Evolutionary conservation across 345 rosid genomes (phyloP).

Genomic region (Raphanus raphanistrum): DNA sequence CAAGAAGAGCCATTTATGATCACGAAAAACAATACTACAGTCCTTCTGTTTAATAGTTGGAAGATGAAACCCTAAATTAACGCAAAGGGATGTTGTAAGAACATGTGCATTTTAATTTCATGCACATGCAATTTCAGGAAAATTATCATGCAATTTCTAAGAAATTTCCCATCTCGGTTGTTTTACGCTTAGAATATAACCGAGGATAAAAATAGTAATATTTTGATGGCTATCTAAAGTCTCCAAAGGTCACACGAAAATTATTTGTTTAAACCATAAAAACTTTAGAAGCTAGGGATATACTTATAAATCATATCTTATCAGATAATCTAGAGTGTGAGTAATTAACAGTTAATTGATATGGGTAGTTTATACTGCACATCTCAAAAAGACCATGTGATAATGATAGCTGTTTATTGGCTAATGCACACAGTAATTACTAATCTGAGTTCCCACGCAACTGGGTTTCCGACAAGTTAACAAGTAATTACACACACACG

Average conservation of each 20-base stretch:
- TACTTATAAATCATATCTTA: neutral
- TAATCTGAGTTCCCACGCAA: slow-evolving; percentile 32
- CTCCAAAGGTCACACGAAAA: slow-evolving; percentile 28
- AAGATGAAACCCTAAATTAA: slow-evolving; percentile 30
- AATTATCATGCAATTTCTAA: slow-evolving; percentile 8
- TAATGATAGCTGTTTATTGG: slow-evolving; percentile 29
- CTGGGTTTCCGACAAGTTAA: slow-evolving; percentile 30
- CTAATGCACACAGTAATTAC: slow-evolving; percentile 18
- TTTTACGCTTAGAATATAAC: slow-evolving; percentile 1
- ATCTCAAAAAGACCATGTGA: slow-evolving; percentile 31
- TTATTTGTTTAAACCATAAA: neutral
- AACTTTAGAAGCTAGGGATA: neutral
- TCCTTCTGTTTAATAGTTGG: neutral
- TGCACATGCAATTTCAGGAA: slow-evolving; percentile 25
- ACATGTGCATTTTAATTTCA: slow-evolving; percentile 32
- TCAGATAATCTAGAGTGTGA: slow-evolving; percentile 10
- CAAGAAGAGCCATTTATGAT: slow-evolving; percentile 34
- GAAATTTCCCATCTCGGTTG: slow-evolving; percentile 20
- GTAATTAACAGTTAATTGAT: neutral
- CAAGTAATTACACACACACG: slow-evolving; percentile 9
- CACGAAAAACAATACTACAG: slow-evolving; percentile 3
- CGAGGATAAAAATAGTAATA: neutral
- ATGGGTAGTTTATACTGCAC: neutral
- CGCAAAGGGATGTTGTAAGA: slow-evolving; percentile 39
- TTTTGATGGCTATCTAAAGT: slow-evolving; percentile 21